phyloP scores from a whole-genome alignment of 371 early-diverging fungal species.

The Zopfochytrium polystomum region DNA sequence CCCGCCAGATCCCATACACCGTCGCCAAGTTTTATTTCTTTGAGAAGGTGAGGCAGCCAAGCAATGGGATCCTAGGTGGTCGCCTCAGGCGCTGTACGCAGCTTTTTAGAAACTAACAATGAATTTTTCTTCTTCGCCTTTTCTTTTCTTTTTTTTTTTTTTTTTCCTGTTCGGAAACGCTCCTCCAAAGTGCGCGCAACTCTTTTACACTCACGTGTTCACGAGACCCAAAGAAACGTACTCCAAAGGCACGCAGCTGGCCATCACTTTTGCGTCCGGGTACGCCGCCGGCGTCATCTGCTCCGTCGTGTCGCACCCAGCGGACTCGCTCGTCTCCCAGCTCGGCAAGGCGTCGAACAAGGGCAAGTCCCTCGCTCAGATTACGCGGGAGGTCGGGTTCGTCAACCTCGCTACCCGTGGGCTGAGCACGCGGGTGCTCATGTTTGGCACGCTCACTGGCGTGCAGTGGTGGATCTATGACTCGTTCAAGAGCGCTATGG shows the following conservation, averaged over 20 bases:
- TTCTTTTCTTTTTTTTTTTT: not conserved
- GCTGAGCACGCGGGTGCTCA: constrained; percentile 68
- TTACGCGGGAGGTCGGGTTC: constrained; percentile 62
- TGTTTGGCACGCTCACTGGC: constrained; percentile 77
- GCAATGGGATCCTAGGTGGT: no score
- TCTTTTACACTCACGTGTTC: constrained; percentile 67
- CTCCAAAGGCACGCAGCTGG: constrained; percentile 72
- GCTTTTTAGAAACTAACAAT: not conserved
- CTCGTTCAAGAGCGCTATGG: constrained; percentile 57
- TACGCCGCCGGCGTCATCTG: constrained; percentile 87
- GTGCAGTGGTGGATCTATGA: constrained; percentile 64
- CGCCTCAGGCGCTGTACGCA: no score
- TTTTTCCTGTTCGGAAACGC: not conserved
- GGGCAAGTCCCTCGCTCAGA: constrained; percentile 61
- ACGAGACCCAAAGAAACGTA: constrained; percentile 71
- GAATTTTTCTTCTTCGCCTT: not conserved
- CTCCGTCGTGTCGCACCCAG: constrained; percentile 94
- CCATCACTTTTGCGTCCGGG: constrained; percentile 81
- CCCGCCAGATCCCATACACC: constrained; percentile 90
- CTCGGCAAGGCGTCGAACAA: constrained; percentile 70
- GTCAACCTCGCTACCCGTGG: constrained; percentile 62
- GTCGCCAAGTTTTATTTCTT: constrained; percentile 90
- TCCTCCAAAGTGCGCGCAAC: constrained; percentile 42
- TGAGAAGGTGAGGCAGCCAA: no score
- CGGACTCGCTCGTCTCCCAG: constrained; percentile 91